Base-by-base conservation (phyloP, 1,139 yeast genomes). In the Lodderomyces metapsilosis region DNA sequence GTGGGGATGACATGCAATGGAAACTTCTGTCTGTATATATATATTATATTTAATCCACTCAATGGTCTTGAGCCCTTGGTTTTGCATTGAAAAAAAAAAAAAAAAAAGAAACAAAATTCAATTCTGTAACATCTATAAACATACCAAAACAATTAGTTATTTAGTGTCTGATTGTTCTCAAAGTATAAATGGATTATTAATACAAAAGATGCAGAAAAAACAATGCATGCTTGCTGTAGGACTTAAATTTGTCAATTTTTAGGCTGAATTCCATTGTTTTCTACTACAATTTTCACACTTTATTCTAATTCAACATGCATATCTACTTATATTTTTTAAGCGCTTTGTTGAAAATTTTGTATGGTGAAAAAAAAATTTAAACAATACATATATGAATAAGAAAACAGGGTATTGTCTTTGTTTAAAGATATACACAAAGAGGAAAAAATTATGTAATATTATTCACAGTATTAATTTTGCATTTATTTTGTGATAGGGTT, bases 61-160 rank as follows among this genome's bases (percentile, higher is more conserved):
- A 12, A 25, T 15, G 32, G 32, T 15, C 32, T 15, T 28, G 32
- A 28, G 32, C 32, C 32, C 32, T 28, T 28, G 12, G 32, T 15
- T 13, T 10, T 8, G 15, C 12, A n/a, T n/a, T n/a, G n/a, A n/a
- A n/a, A n/a, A n/a, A n/a, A n/a, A n/a, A n/a, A n/a, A n/a, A n/a
- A n/a, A n/a, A n/a, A n/a, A n/a, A n/a, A n/a, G n/a, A n/a, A n/a
- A n/a, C n/a, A n/a, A n/a, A n/a, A 15, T 28, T 28, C 32, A 28
- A 15, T 16, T 28, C 32, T 28, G 18, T 28, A 15, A 28, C 32
- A 24, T 11, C 27, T 11, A 28, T 15, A 6, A 6, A 24, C 27
- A 8, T 11, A 24, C n/a, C 9, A 5, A 6, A 5, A 21, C 23
- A 25, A 13, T n/a, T 15, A 28, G 18, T 28, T 28, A 15, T 28